Evolutionary conservation across 345 rosid species (phyloP).

Genomic region (Barbarea vulgaris): DNA sequence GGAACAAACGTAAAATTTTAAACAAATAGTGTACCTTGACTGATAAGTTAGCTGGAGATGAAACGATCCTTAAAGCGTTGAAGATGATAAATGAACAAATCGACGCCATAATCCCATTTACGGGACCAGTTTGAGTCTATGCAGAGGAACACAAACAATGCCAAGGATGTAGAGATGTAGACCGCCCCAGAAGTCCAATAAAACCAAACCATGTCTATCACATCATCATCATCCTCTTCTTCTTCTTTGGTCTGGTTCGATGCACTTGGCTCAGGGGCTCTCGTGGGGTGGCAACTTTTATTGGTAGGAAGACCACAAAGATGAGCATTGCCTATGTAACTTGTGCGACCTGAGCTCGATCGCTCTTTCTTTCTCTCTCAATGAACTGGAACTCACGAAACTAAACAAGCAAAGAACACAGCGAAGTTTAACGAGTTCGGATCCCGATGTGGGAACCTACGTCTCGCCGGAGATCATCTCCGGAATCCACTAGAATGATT

Average conservation of each 20-base stretch:
- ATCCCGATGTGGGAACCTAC: no score
- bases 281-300: conserved; percentile 1
- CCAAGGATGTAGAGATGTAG: background rate
- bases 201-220: conserved; percentile 32
- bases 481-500: no score
- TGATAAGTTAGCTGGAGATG: background rate
- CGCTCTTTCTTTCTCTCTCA: no score
- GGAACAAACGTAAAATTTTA: no score
- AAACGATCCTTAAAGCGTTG: conserved; percentile 2
- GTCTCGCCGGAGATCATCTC: no score
- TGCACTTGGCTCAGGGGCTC: background rate
- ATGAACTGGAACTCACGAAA: no score
- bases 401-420: no score
- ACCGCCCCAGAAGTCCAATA: conserved; percentile 31
- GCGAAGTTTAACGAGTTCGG: no score
- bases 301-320: conserved; percentile 28
- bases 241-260: background rate
- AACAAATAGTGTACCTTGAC: background rate
- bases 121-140: conserved; percentile 23
- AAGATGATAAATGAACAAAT: conserved; percentile 14
- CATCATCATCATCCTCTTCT: background rate
- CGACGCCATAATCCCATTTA: conserved; percentile 23
- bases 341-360: no score
- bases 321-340: conserved; percentile 16
- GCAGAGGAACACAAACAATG: conserved; percentile 3